Conservation (phyloP, 768 basidiomycete genomes). For the Boletus subparvulus region DNA sequence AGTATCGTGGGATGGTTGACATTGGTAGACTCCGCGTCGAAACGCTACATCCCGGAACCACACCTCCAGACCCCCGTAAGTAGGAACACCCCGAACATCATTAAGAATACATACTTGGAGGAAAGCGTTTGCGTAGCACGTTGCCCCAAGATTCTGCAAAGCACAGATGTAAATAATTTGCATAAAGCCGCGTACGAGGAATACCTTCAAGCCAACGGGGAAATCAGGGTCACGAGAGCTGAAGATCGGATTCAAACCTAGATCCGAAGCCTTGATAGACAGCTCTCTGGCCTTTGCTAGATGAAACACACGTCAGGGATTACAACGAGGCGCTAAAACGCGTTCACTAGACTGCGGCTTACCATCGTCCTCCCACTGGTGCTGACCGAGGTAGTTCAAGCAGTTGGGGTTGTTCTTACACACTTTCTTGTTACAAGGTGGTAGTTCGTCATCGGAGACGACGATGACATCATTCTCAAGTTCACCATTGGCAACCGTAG, state of each 20-base stretch:
- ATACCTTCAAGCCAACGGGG: conserved; percentile 79
- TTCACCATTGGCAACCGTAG: conserved; percentile 38
- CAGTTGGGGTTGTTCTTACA: conserved; percentile 85
- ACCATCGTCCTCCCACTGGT: conserved; percentile 78
- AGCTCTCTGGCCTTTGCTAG: conserved; percentile 50
- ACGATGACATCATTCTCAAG: conserved; percentile 64
- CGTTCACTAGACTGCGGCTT: conserved; percentile 12
- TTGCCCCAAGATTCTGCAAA: conserved; percentile 87
- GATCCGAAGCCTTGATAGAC: conserved; percentile 51
- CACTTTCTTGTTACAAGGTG: conserved; percentile 53
- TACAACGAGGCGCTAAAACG: conserved; percentile 3
- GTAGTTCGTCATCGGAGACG: conserved; percentile 64
- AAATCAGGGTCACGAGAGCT: conserved; percentile 49
- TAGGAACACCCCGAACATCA: background rate
- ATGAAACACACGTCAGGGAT: conserved; percentile 14
- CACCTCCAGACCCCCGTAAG: conserved; percentile 48
- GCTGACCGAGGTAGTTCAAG: conserved; percentile 84
- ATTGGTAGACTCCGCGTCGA: conserved; percentile 78
- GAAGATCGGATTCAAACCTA: conserved; percentile 56
- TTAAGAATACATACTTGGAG: conserved; percentile 59
- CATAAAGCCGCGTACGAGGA: background rate
- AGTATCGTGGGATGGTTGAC: conserved; percentile 55
- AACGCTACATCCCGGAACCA: conserved; percentile 90
- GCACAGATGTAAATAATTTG: conserved; percentile 1
- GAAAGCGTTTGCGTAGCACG: conserved; percentile 95